phyloP scores from a whole-genome alignment of 2,329 filamentous ascomycete genomes.

The Rhinocladiella mackenziei region DNA sequence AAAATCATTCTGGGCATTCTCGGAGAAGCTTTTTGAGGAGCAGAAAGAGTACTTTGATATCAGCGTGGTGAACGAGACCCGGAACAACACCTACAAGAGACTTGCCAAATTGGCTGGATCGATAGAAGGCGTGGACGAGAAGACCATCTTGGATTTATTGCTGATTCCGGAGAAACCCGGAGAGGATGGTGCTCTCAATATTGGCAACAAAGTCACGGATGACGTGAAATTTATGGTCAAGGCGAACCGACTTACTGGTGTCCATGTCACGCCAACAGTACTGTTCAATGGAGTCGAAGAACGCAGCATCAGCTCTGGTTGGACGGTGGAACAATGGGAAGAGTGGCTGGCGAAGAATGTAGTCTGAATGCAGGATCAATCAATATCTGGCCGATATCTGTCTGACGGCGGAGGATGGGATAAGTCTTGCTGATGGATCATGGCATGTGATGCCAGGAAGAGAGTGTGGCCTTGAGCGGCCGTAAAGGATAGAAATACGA shows the following conservation, averaged over 20 bases:
- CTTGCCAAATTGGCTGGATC: conserved; percentile 68
- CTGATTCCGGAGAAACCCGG: conserved; percentile 64
- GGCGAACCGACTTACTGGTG: conserved; percentile 66
- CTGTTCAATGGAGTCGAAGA: conserved; percentile 80
- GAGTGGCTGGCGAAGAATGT: conserved; percentile 71
- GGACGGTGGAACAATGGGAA: conserved; percentile 76
- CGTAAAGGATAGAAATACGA: neutral
- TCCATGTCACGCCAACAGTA: conserved; percentile 89
- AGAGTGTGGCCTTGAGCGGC: too few relatives aligned
- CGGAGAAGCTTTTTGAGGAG: conserved; percentile 61
- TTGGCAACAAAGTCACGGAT: conserved; percentile 75
- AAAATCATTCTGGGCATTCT: conserved; percentile 75
- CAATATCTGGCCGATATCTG: neutral
- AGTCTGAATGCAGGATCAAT: conserved; percentile 36
- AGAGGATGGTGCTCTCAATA: conserved; percentile 66
- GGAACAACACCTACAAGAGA: conserved; percentile 78
- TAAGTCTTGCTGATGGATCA: too few relatives aligned
- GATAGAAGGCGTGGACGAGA: conserved; percentile 65
- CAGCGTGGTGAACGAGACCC: conserved; percentile 73
- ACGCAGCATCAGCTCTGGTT: conserved; percentile 71
- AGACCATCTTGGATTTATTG: conserved; percentile 65
- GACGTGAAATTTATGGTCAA: conserved; percentile 82
- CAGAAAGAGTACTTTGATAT: conserved; percentile 82
- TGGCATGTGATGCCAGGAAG: too few relatives aligned
- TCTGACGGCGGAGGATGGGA: neutral